Base-by-base conservation (phyloP, 345 rosid genomes). In the Salix udensis region DNA sequence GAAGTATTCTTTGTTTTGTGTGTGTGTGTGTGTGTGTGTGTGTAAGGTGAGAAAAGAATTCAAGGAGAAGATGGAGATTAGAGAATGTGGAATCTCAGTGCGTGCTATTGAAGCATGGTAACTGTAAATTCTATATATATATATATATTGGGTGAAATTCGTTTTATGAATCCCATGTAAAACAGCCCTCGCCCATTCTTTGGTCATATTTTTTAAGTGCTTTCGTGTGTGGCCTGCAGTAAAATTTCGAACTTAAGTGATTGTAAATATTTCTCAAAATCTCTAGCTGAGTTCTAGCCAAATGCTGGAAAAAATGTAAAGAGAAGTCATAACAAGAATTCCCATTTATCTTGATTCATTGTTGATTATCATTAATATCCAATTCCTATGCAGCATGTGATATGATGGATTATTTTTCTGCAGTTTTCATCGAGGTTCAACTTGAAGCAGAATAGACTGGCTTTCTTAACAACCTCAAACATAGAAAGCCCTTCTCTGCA, bases 361-460 rank as follows among this genome's bases (percentile, higher is more conserved):
- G 60, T 6, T 53, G 60, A 21, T 53, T 53, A 19, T 6, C 23
- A 53, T 53, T 53, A 7, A 53, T 21, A 53, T 53, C 60, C 60
- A 53, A 6, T 19, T 53, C 60, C 60, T 53, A 53, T 21, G 2
- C 24, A 53, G 60, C 21, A 53, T 19, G 60, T 19, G 60, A 53
- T 53, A 18, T 19, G 60, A 23, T 53, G 60, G 7, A 7, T 34
- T 74, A 19, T 74, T 42, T 60, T 83, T 71, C 34, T 83, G 84
- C 89, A 88, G 90, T 78, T 83, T 75, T 81, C 44, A 6, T 53
- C 21, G 72, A 83, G 85, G 78, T 76, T 74, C 13, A 73, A 75
- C 69, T 71, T 76, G 88, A 89, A 87, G 73, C 83, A 68, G 37
- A 89, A 79, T 69, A 78, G 67, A 62, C 48, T 75, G n/a, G 34